Conservation (phyloP, 83 land plant genomes). For the Diphasiastrum complanatum region DNA sequence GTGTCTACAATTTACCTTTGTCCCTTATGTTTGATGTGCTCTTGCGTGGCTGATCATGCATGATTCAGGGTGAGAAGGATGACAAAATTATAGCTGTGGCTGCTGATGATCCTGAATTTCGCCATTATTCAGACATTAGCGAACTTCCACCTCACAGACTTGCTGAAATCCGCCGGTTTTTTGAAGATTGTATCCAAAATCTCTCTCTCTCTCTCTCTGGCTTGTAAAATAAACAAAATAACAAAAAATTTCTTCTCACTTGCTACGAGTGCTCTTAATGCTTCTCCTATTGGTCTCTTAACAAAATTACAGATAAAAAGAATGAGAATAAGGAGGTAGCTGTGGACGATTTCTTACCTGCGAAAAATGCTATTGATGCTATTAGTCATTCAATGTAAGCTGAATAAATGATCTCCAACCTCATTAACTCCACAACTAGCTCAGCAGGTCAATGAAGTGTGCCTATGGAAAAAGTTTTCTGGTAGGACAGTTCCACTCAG, state of each 20-base stretch:
- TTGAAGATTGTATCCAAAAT: conserved; percentile 81
- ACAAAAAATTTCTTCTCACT: not conserved
- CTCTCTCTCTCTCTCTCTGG: not conserved
- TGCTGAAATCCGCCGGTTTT: conserved; percentile 61
- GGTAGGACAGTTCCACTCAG: no score
- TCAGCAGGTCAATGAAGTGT: no score
- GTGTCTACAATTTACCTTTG: no score
- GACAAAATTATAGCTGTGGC: conserved; percentile 73
- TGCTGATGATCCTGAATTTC: conserved; percentile 67
- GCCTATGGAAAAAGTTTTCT: not conserved
- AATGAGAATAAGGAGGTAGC: conserved; percentile 60
- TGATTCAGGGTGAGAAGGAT: conserved; percentile 59
- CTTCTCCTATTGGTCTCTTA: conserved; percentile 11
- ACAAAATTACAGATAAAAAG: conserved; percentile 50
- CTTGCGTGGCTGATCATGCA: no score
- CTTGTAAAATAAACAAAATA: not conserved
- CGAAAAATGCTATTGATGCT: conserved; percentile 39
- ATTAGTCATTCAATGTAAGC: conserved; percentile 48
- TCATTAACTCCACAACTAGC: no score
- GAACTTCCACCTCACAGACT: conserved; percentile 73
- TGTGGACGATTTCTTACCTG: conserved; percentile 49
- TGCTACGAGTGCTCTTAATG: not conserved
- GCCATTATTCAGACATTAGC: conserved; percentile 60
- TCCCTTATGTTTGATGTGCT: no score
- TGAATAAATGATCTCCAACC: no score